Percentiles rank a stretch among this genome's conserved stretches.
Evolutionary conservation across 441 rosid species (phyloP).

Genomic region (Cnidoscolus chayamansa): DNA sequence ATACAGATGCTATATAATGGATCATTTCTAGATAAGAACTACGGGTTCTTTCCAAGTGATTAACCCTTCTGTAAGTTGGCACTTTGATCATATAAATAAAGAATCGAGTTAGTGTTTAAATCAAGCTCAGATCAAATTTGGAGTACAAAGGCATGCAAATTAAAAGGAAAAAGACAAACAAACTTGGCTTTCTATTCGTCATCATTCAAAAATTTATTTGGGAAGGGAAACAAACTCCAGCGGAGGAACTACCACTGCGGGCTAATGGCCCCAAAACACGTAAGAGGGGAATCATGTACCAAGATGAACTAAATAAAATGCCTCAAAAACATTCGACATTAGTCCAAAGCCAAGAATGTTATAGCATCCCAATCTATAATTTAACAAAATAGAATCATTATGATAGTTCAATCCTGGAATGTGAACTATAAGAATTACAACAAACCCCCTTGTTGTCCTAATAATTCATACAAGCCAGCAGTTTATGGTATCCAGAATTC

Average conservation of each 20-base stretch:
- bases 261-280: background rate
- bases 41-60: too few species aligned
- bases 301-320: background rate
- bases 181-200: background rate
- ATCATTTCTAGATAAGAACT: too few species aligned
- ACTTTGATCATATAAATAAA: too few species aligned
- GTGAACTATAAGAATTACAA: conserved; percentile 34
- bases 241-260: background rate
- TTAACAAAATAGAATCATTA: conserved; percentile 4
- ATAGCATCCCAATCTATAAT: conserved; percentile 12
- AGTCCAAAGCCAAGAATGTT: conserved; percentile 11
- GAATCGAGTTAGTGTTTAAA: too few species aligned
- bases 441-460: conserved; percentile 11
- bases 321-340: conserved; percentile 8
- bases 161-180: too few species aligned
- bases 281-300: background rate
- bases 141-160: background rate
- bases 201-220: background rate
- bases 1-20: too few species aligned
- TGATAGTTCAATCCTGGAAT: conserved; percentile 19
- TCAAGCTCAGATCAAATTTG: background rate
- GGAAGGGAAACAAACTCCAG: background rate
- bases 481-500: conserved; percentile 7
- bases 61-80: too few species aligned
- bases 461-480: conserved; percentile 18